Base-by-base conservation (phyloP, 2,329 filamentous ascomycete species). In the Ophiostoma montium region DNA sequence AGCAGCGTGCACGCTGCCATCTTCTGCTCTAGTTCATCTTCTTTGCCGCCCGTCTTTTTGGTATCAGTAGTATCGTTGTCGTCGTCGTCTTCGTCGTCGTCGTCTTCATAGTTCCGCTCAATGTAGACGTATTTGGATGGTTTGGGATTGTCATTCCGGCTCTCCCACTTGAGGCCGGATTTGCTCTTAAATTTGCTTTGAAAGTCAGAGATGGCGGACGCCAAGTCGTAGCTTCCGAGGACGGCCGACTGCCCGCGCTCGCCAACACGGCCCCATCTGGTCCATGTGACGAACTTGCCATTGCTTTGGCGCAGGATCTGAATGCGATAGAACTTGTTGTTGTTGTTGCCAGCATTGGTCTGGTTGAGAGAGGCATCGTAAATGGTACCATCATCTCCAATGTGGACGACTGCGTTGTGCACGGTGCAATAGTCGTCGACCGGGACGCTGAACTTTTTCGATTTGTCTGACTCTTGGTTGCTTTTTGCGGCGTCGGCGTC, bases 311-410 rank as follows among this genome's bases (percentile, higher is more conserved):
- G 64, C 21, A 77, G 58, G 53, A 85, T 68, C 68, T 90, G 84
- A 27, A 88, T 62, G 27, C 78, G 76, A 59, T 89, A 90, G 62
- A 89, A 90, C 56, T 92, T 92, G 63, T 92, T 90, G 63, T 84
- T 84, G 60, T 90, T 92, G 43, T 72, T 64, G 0, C 69, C 66
- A 0, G 84, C 69, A 56, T 87, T 84, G 11, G 86, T 84, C 61
- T 89, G 83, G 56, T 89, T 92, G 42, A 94, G 68, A 0, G 83
- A 80, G 0, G 84, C 86, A 60, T 94, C 86, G 61, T 77, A 90
- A 44, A 90, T 86, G 49, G 82, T 65, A 18, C 78, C 77, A 35
- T 73, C 63, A 1, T 73, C 64, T 52, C 82, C 82, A 50, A 90
- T 75, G 58, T 83, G 80, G 31, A 94, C 85, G 16, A 65, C 59